Base-by-base conservation (phyloP, 768 basidiomycete species). In the Tylopilus rubrobrunneus region DNA sequence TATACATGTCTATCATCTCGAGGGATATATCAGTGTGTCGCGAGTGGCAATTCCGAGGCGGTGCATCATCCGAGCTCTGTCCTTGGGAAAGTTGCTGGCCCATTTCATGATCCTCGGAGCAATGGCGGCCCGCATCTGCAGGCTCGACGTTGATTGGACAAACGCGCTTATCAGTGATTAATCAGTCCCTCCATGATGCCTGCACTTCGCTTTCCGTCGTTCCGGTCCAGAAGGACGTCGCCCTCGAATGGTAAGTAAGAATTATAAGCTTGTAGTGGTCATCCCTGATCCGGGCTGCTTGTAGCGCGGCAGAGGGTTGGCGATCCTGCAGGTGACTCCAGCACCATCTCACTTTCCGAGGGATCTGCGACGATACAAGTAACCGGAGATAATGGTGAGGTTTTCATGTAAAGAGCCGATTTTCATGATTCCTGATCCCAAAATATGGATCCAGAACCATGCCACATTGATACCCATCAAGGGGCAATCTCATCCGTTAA, bases 141-240 rank as follows among this genome's bases (percentile, higher is more conserved):
- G n/a, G n/a, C n/a, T 19, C n/a, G 8, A 39, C 4, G 37, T 43
- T 34, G 15, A 50, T 25, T 12, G 21, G 36, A 15, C 0, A 33
- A 40, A 29, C 36, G 12, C 12, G 39, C 46, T 19, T 14, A 10
- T 25, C 19, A 6, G 5, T 8, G 14, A 37, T 15, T 7, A 15
- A 15, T 37, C 36, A 15, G 17, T 37, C 6, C 5, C 39, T 39
- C 17, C 39, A 7, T 34, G 31, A 58, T 59, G 61, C 43, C 45
- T 33, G 45, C 21, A 42, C 44, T 62, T 25, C 59, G 51, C 6
- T 2, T 54, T 37, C 53, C 52, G 10, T 52, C 51, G 61, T n/a
- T 33, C 31, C 28, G 40, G 36, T 21, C 49, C 19, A 62, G 50
- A 52, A 49, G 39, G 27, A 25, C 46, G 19, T 53, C 48, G 7